These are phyloP conservation scores for Russula virescens DNA, from an alignment of 768 basidiomycete genomes.

Conservation along the genomic window DNA sequence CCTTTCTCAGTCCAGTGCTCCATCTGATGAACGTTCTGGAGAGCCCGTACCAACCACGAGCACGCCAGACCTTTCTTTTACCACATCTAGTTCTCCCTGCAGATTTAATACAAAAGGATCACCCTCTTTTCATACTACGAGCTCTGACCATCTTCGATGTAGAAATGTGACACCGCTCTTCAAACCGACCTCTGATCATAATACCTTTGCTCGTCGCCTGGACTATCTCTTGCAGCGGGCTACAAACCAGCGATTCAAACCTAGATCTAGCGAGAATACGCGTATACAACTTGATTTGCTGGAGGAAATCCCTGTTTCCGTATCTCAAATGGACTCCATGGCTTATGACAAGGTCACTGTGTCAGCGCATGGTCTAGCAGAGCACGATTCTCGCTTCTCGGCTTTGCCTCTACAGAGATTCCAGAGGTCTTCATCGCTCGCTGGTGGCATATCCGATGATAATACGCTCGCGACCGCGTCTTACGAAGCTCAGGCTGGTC, in stretches of 20 bases:
- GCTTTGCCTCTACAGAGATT: not conserved
- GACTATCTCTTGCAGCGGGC: slow-evolving; percentile 1
- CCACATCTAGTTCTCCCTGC: slow-evolving; percentile 9
- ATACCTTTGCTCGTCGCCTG: not conserved
- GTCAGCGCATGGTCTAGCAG: not conserved
- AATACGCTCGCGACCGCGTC: not conserved
- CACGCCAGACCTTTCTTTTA: slow-evolving; percentile 17
- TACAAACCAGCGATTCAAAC: not conserved
- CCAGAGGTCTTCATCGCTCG: not conserved
- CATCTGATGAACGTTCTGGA: not conserved
- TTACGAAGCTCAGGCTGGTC: not conserved
- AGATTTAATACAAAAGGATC: not conserved
- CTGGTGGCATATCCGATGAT: not conserved
- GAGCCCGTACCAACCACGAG: slow-evolving; percentile 1
- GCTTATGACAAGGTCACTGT: not conserved
- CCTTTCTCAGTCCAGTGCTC: not conserved
- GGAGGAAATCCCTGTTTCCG: not conserved
- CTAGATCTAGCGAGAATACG: not conserved
- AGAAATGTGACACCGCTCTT: not conserved
- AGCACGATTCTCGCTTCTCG: not conserved
- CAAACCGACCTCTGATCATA: not conserved
- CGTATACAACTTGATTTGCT: slow-evolving; percentile 5
- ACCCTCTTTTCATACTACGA: not conserved
- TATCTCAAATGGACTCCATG: not conserved
- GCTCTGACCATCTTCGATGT: not conserved